A percentile compares a stretch with the other conserved stretches of the same genome.
These are phyloP conservation scores for Phytophthora pseudosyringae DNA, from an alignment of 352 stramenopile species.

Conservation along the genomic window DNA sequence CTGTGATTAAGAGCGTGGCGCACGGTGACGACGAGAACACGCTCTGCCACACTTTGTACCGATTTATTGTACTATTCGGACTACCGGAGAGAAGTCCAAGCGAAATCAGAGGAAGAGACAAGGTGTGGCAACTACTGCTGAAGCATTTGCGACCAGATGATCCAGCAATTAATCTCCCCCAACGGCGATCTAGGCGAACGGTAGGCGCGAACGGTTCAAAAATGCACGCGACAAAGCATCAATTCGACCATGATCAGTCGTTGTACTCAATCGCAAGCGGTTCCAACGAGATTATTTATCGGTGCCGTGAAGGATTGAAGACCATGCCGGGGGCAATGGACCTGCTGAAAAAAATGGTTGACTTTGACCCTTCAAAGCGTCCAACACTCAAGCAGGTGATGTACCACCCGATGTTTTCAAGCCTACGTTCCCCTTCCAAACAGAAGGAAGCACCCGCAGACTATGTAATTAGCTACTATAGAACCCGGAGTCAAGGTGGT, in stretches of 20 bases:
- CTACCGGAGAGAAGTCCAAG: slow-evolving; percentile 73
- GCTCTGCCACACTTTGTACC: slow-evolving; percentile 96
- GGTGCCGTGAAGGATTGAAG: slow-evolving; percentile 57
- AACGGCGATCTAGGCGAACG: slow-evolving; percentile 31
- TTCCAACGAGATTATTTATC: slow-evolving; percentile 53
- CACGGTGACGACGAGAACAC: slow-evolving; percentile 79
- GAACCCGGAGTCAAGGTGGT: slow-evolving; percentile 10
- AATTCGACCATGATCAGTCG: slow-evolving; percentile 53
- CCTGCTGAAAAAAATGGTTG: slow-evolving; percentile 58
- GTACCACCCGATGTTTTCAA: slow-evolving; percentile 62
- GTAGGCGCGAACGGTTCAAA: slow-evolving; percentile 12
- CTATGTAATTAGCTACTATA: slow-evolving; percentile 71
- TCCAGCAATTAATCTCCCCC: slow-evolving; percentile 12
- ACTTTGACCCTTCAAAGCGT: slow-evolving; percentile 65
- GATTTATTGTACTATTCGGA: slow-evolving; percentile 96
- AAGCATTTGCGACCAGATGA: slow-evolving; percentile 69
- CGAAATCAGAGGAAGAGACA: slow-evolving; percentile 41
- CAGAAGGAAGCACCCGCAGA: slow-evolving; percentile 32
- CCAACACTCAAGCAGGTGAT: slow-evolving; percentile 77
- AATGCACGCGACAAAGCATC: slow-evolving; percentile 29
- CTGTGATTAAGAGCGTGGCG: slow-evolving; percentile 66
- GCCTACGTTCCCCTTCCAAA: slow-evolving; percentile 29
- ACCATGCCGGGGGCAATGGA: slow-evolving; percentile 50
- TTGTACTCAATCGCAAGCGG: slow-evolving; percentile 61
- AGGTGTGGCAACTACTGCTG: slow-evolving; percentile 64